Evolutionary conservation across 2,329 filamentous ascomycete species (phyloP), one percentile per base, ranked within the genome.

Genomic region (Calonectria pauciramosa): DNA sequence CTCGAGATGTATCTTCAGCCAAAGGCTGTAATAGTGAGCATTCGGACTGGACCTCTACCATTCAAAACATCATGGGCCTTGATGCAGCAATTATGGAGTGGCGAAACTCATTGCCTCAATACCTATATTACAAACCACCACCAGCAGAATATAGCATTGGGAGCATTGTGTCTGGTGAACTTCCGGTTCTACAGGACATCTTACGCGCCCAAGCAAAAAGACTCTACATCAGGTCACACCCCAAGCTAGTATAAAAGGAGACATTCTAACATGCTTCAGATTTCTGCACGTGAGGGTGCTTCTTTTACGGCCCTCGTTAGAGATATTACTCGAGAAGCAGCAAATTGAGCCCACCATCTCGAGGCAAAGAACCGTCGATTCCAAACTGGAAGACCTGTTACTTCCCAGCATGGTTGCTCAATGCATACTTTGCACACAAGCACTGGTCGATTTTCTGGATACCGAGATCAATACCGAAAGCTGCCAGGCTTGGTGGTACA

Each of bases 401-500:
- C 54, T 59, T 11, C 32, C 30, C 5, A 36, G 32, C 54, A 36
- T 59, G 20, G 54, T 23, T 23, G 20, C 32, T 3, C 54, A 59
- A 23, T 59, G 54, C 10, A 23, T 59, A 5, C 54, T 34, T 23
- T 59, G 30, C 10, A 36, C 54, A 1, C 54, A 59, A 16, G 18
- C 54, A 23, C 54, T 59, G 0, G 32, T 59, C 20, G n/a, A n/a
- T 7, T 36, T 59, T 36, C 32, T 59, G 1, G 20, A 36, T 26
- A n/a, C 16, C 13, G 54, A 59, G 32, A 59, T 59, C 10, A 23
- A 14, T 3, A 23, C 32, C 7, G 30, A 59, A 36, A 13, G 32
- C 11, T 36, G 20, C 11, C 54, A 59, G 20, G 32, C 54, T 14
- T 59, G 54, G 54, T 59, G 54, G 54, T 59, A 59, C n/a, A 59